These are phyloP conservation scores for Aureobasidium sp. DNA, from an alignment of 2,329 filamentous ascomycete genomes.

Conservation along the genomic window DNA sequence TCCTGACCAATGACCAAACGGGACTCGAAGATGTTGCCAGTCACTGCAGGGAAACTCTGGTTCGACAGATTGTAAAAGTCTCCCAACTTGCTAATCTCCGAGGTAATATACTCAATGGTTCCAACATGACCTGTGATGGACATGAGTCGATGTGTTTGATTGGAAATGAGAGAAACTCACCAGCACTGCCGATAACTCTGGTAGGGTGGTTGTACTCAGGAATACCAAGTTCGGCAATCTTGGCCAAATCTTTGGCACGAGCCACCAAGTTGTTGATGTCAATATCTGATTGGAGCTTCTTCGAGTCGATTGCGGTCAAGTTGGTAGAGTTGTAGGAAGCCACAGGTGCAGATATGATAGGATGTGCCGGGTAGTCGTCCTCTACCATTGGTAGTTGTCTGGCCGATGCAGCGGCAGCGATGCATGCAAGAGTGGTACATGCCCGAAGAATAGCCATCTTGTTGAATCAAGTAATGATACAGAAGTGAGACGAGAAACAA, in stretches of 20 bases:
- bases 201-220: conserved; percentile 62
- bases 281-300: conserved; percentile 50
- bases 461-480: neutral
- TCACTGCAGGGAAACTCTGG: conserved; percentile 31
- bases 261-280: conserved; percentile 48
- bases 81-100: conserved; percentile 39
- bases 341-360: neutral
- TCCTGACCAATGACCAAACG: conserved; percentile 46
- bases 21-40: conserved; percentile 25
- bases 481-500: neutral
- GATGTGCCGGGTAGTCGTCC: neutral
- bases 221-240: conserved; percentile 53
- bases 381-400: conserved; percentile 9
- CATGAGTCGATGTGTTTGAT: neutral
- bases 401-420: conserved; percentile 8
- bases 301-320: neutral
- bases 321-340: neutral
- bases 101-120: conserved; percentile 27
- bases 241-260: conserved; percentile 55
- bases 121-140: conserved; percentile 19
- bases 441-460: conserved; percentile 13
- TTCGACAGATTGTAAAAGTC: conserved; percentile 57
- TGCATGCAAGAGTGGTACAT: conserved; percentile 10
- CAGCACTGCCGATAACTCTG: conserved; percentile 61
- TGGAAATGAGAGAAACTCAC: conserved; percentile 31